These are phyloP conservation scores for Talaromyces piceae DNA, from an alignment of 2,329 filamentous ascomycete genomes.

Conservation along the genomic window DNA sequence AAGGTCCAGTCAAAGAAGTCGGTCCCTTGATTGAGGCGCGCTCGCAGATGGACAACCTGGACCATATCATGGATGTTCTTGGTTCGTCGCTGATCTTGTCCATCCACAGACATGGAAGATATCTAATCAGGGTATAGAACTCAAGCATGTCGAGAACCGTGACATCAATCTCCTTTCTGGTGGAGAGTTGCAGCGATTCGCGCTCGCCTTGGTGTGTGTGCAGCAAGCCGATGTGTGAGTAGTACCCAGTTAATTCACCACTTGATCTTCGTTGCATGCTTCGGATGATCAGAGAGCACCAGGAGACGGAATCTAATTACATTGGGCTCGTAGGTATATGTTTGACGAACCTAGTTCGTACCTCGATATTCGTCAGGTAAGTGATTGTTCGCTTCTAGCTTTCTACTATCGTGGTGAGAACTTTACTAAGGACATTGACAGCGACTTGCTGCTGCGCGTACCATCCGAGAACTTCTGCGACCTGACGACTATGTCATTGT, in stretches of 20 bases:
- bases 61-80: conserved; percentile 75
- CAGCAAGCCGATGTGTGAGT: conserved; percentile 83
- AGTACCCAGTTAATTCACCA: background rate
- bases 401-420: background rate
- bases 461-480: conserved; percentile 83
- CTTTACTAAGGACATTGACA: conserved; percentile 55
- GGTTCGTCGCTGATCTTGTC: conserved; percentile 34
- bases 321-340: conserved; percentile 62
- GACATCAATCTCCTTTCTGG: conserved; percentile 86
- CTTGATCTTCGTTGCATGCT: background rate
- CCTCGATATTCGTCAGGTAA: conserved; percentile 62
- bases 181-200: conserved; percentile 96
- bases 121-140: conserved; percentile 47
- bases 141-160: conserved; percentile 83
- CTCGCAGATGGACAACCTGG: conserved; percentile 66
- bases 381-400: background rate
- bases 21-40: conserved; percentile 69
- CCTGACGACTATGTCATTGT: conserved; percentile 95
- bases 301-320: background rate
- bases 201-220: conserved; percentile 90
- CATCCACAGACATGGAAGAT: background rate
- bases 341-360: conserved; percentile 99
- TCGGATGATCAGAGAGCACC: background rate
- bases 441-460: conserved; percentile 81
- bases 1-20: conserved; percentile 71